Conservation (phyloP, 768 basidiomycete genomes). For the Podaxis sp. region DNA sequence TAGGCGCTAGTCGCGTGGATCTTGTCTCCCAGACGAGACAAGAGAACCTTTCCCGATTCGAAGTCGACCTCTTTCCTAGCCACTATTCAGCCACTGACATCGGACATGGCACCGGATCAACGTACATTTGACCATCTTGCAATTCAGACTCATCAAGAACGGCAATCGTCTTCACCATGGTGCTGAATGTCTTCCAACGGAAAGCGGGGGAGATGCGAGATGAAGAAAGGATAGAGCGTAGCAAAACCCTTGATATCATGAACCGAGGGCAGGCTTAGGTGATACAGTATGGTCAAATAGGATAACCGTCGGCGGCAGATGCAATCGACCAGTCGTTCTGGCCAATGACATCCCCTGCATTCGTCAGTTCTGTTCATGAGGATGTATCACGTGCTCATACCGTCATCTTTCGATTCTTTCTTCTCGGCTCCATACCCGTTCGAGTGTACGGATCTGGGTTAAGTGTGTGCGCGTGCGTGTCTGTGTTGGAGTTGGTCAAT, state of each 20-base stretch:
- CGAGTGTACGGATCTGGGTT: not conserved
- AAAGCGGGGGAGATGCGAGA: not conserved
- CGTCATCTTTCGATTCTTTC: not conserved
- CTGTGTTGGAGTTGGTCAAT: not conserved
- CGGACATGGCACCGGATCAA: not conserved
- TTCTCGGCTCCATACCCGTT: not conserved
- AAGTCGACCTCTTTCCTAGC: slow-evolving; percentile 82
- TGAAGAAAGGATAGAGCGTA: not conserved
- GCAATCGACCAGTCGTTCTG: not conserved
- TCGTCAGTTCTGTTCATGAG: not conserved
- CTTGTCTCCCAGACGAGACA: slow-evolving; percentile 74
- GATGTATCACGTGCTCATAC: slow-evolving; percentile 7
- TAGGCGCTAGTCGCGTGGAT: slow-evolving; percentile 79
- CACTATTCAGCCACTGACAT: not conserved
- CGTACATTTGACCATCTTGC: slow-evolving; percentile 66
- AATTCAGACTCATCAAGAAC: slow-evolving; percentile 60
- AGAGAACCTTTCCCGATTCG: slow-evolving; percentile 72
- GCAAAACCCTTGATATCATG: slow-evolving; percentile 12
- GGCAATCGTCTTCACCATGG: slow-evolving; percentile 50
- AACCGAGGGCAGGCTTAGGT: not conserved
- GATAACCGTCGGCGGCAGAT: not conserved
- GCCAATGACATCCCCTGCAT: slow-evolving; percentile 17
- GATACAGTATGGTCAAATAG: not conserved
- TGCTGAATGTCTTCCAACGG: slow-evolving; percentile 15
- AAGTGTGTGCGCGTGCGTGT: not conserved